Percentiles rank a stretch among this genome's conserved stretches.
phyloP scores from a whole-genome alignment of 345 rosid genomes.

The Triadica sebifera region DNA sequence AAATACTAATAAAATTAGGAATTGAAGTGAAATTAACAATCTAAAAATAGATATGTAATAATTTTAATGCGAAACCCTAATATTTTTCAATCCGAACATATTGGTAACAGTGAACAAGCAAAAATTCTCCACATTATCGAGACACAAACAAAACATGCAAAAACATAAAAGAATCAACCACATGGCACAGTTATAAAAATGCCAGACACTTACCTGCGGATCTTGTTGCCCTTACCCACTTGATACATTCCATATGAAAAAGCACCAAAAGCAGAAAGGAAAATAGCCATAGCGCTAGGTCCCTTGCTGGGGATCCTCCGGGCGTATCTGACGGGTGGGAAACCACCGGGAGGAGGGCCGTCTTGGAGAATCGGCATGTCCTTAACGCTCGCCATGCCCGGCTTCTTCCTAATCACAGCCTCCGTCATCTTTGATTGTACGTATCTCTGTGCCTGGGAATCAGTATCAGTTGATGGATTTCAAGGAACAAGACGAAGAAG shows the following conservation, averaged over 20 bases:
- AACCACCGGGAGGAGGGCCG: conserved; percentile 99
- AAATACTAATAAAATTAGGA: background rate
- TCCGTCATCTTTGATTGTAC: conserved; percentile 66
- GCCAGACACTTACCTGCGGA: conserved; percentile 58
- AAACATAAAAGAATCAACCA: background rate
- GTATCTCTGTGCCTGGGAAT: background rate
- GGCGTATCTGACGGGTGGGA: conserved; percentile 83
- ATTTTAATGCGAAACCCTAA: background rate
- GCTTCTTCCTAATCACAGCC: conserved; percentile 89
- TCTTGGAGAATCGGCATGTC: conserved; percentile 97
- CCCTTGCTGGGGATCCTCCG: conserved; percentile 94
- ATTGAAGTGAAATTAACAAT: background rate
- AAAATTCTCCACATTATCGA: background rate
- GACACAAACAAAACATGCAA: background rate
- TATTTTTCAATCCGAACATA: background rate
- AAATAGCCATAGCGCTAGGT: conserved; percentile 91
- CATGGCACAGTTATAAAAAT: background rate
- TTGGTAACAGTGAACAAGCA: background rate
- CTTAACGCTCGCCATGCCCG: conserved; percentile 98
- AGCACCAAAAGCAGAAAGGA: conserved; percentile 71
- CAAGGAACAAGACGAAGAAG: background rate
- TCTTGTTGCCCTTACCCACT: conserved; percentile 94
- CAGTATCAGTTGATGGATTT: background rate
- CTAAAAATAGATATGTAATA: background rate
- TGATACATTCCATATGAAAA: conserved; percentile 98